Base-by-base conservation (phyloP, 2,329 filamentous ascomycete species). In the Orbilia javanica region DNA sequence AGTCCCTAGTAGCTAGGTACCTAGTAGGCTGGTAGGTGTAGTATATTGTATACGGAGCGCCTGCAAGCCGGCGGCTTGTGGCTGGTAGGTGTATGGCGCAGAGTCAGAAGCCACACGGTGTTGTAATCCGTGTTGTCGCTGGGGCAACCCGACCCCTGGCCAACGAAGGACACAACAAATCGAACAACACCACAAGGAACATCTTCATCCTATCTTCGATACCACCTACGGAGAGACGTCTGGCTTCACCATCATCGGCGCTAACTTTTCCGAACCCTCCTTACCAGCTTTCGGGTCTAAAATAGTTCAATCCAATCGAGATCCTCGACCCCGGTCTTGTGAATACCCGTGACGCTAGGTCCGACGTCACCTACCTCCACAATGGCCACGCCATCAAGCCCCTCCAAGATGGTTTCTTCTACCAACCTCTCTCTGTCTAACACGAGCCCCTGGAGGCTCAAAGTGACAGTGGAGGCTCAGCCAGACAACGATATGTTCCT, bases 391-490 rank as follows among this genome's bases (percentile, higher is more conserved):
- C 66, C 66, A 22, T 53, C 66, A 11, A 78, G 67, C 62, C 74
- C 74, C 4, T 57, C 75, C 6, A 79, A 73, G 53, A 42, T 79
- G 27, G 50, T 77, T 29, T 79, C 75, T 27, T 79, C 75, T n/a
- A 79, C 75, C 18, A 79, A 73, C 27, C 53, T 73, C 34, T 79
- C 75, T 11, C 44, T 77, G 4, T 77, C 73, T 5, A 77, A 79
- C 22, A 69, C 69, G n/a, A 79, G 75, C 36, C 74, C 74, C 25
- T 79, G 75, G 75, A 64, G 68, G 6, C 27, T 79, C 2, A 79
- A 79, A n/a, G 68, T 79, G 27, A 73, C 69, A 1, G 68, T 79
- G 7, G 75, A 79, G 44, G 75, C 75, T 3, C 39, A 79, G 55
- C 62, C 68, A 1, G 75, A 79, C 36, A 69, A 60, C 44, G 75